Base-by-base conservation (phyloP, 345 rosid species). In the Populus alba region DNA sequence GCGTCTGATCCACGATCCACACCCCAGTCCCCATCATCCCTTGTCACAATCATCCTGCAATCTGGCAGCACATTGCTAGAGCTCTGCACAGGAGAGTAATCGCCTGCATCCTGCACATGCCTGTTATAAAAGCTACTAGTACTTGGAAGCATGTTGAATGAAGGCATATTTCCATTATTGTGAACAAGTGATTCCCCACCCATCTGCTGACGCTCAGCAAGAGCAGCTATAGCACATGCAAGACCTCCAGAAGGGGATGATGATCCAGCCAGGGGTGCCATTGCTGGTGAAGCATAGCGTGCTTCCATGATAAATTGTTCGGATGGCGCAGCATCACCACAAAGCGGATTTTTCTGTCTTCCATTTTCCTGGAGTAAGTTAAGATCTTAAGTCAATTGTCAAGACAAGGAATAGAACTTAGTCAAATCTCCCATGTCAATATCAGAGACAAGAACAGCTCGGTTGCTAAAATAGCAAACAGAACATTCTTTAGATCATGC, bases 161-260 rank as follows among this genome's bases (percentile, higher is more conserved):
- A 55, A 63, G 94, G 71, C 69, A 79, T 72, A 62, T 87, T 86
- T 66, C 82, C 87, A 75, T 70, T 77, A 70, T 75, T 90, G 71
- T 84, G 83, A 55, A 74, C 62, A 65, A 86, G 81, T 77, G 93
- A 81, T 81, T 91, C 97, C 17, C 90, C 94, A 77, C 83, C 80
- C 80, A 77, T 79, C 86, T 92, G 97, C 82, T 88, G 96, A 66
- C 92, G 91, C 87, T 95, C 98, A 68, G 97, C 93, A 35, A 93
- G 93, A 72, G 94, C 96, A 71, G 96, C 93, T 77, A 93, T 83
- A 67, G 97, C 96, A 81, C 96, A 92, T 68, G 93, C 91, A 82
- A 88, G 92, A 47, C 98, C 93, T 29, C 90, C 92, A 78, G 98
- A 90, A 75, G 99, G 91, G 66, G 97, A 91, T 66, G 93, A 78